phyloP scores from a whole-genome alignment of 805 yeast genomes.

The Lipomyces yamadae region DNA sequence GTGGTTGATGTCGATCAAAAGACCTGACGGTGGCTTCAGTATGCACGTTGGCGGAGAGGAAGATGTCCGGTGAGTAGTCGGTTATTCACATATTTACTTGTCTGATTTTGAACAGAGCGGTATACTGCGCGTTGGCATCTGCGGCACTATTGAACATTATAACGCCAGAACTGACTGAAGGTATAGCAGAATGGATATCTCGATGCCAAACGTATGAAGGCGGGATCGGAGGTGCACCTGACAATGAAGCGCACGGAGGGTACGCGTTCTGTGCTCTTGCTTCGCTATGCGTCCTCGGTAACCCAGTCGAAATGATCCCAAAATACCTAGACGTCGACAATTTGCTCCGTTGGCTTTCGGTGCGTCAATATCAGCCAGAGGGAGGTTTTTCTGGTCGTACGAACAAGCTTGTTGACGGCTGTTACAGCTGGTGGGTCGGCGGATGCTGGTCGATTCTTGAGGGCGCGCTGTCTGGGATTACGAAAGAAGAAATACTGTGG shows the following conservation, averaged over 20 bases:
- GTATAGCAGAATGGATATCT: slow-evolving; percentile 63
- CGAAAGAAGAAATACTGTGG: slow-evolving; percentile 44
- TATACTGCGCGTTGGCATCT: slow-evolving; percentile 80
- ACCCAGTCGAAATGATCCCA: slow-evolving; percentile 45
- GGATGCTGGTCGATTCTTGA: slow-evolving; percentile 71
- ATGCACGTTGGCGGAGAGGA: slow-evolving; percentile 81
- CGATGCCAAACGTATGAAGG: slow-evolving; percentile 92
- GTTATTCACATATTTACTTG: background rate
- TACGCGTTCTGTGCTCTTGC: slow-evolving; percentile 90
- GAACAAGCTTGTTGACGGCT: slow-evolving; percentile 93
- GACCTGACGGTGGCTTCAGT: slow-evolving; percentile 71
- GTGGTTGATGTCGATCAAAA: slow-evolving; percentile 73
- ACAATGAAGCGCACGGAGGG: slow-evolving; percentile 96
- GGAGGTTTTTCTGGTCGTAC: slow-evolving; percentile 91
- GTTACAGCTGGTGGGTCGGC: slow-evolving; percentile 96
- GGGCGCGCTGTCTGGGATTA: slow-evolving; percentile 49
- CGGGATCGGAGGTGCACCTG: slow-evolving; percentile 85
- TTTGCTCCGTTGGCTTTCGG: slow-evolving; percentile 66
- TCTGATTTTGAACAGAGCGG: slow-evolving; percentile 61
- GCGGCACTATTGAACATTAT: slow-evolving; percentile 68
- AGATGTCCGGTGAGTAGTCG: slow-evolving; percentile 51
- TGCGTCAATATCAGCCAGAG: slow-evolving; percentile 72
- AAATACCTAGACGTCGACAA: slow-evolving; percentile 54
- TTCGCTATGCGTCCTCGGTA: slow-evolving; percentile 55
- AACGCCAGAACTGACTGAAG: slow-evolving; percentile 61